Percentiles rank a stretch among this genome's conserved stretches.
Evolutionary conservation across 23 red algal species (phyloP).

Genomic region (Cyanidium caldarium): DNA sequence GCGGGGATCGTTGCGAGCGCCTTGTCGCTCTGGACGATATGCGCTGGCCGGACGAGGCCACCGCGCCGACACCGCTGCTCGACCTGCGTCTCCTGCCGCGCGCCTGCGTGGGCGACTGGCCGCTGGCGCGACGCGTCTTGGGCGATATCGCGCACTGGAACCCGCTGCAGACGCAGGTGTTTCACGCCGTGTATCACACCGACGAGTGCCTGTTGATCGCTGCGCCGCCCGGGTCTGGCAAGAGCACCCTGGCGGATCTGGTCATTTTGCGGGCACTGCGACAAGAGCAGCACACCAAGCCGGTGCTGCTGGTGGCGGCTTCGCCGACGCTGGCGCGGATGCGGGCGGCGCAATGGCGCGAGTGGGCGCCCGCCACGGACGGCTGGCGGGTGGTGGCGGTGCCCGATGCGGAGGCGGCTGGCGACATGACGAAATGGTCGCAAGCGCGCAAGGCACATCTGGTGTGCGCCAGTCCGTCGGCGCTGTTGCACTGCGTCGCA

Average conservation of each 20-base stretch:
- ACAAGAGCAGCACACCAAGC: not conserved
- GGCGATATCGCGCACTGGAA: slow-evolving; percentile 20
- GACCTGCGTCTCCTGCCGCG: slow-evolving; percentile 21
- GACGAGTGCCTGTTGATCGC: slow-evolving; percentile 56
- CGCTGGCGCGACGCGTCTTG: slow-evolving; percentile 12
- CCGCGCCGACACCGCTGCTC: slow-evolving; percentile 7
- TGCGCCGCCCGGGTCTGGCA: slow-evolving; percentile 37
- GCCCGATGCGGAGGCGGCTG: no score
- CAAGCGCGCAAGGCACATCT: slow-evolving; percentile 8
- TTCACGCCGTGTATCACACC: slow-evolving; percentile 49
- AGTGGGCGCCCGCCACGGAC: no score
- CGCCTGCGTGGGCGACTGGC: not conserved
- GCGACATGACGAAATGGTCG: no score
- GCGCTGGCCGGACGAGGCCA: not conserved
- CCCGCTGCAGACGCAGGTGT: slow-evolving; percentile 65
- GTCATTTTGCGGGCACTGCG: slow-evolving; percentile 25
- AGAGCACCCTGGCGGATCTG: slow-evolving; percentile 27
- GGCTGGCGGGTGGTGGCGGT: no score
- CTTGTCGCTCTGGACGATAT: slow-evolving; percentile 13
- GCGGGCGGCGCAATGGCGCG: no score
- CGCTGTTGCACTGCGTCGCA: slow-evolving; percentile 9
- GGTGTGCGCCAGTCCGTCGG: slow-evolving; percentile 21
- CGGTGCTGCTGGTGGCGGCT: no score
- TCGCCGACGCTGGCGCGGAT: no score
- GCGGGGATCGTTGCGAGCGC: slow-evolving; percentile 25